Conservation (phyloP, 345 rosid species). For the Acer saccharum region DNA sequence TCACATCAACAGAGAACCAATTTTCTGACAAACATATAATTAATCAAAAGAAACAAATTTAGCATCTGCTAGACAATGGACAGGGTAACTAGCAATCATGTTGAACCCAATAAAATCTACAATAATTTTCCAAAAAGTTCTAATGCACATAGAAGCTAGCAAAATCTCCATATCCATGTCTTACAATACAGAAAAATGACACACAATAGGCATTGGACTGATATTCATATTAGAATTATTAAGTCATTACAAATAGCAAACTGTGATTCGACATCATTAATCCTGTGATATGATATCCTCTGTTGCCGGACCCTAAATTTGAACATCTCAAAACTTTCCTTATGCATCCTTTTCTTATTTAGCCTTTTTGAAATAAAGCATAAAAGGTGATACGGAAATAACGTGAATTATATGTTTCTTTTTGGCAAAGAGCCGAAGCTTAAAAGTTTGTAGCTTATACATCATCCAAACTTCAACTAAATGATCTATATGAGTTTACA, state of each 20-base stretch:
- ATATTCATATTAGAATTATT: neutral
- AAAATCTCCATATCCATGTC: neutral
- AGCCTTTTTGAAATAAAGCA: neutral
- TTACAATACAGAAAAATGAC: neutral
- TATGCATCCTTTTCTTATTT: neutral
- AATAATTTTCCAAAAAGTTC: neutral
- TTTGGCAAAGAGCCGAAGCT: neutral
- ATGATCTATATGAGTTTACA: neutral
- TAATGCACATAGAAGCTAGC: neutral
- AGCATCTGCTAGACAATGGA: neutral
- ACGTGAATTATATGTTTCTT: neutral
- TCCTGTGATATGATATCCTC: neutral
- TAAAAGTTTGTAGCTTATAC: neutral
- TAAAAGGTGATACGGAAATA: too few relatives aligned
- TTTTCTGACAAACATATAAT: constrained; percentile 47
- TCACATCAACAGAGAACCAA: constrained; percentile 87
- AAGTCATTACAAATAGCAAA: neutral
- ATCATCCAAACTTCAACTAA: neutral
- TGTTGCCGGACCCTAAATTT: neutral
- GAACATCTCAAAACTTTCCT: constrained; percentile 1
- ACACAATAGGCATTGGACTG: neutral
- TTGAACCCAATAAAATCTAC: neutral
- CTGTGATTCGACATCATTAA: neutral
- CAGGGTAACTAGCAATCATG: neutral
- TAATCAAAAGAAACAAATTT: neutral